Evolutionary conservation across 148 eudicot species (phyloP).

Genomic region (Camellia japonica): DNA sequence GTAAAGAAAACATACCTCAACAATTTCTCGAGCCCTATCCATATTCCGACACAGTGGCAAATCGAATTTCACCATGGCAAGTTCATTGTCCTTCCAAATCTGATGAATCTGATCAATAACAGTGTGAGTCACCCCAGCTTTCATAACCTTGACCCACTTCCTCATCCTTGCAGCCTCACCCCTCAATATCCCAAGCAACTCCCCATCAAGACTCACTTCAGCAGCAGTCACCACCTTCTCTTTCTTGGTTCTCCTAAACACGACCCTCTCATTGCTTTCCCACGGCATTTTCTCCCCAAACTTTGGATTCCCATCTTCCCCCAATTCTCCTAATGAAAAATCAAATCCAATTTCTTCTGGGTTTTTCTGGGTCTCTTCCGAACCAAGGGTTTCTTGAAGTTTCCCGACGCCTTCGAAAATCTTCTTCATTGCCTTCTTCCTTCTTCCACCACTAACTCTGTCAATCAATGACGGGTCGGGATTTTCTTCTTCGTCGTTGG

Average conservation of each 20-base stretch:
- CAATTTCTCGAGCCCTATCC: slow-evolving; percentile 89
- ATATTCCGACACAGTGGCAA: slow-evolving; percentile 78
- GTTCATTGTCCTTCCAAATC: slow-evolving; percentile 72
- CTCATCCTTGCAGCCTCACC: slow-evolving; percentile 59
- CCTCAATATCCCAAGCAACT: slow-evolving; percentile 69
- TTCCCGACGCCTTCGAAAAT: slow-evolving; percentile 47
- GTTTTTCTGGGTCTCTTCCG: slow-evolving; percentile 29
- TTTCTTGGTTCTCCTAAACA: slow-evolving; percentile 52
- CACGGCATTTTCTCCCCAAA: slow-evolving; percentile 63
- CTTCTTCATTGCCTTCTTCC: slow-evolving; percentile 56
- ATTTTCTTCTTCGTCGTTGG: slow-evolving; percentile 20
- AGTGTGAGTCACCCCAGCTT: slow-evolving; percentile 73
- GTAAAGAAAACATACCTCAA: slow-evolving; percentile 55
- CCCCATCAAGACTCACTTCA: slow-evolving; percentile 65
- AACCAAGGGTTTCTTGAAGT: slow-evolving; percentile 36
- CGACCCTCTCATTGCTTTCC: slow-evolving; percentile 52
- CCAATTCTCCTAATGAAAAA: slow-evolving; percentile 29
- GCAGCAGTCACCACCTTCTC: slow-evolving; percentile 62
- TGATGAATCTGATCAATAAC: slow-evolving; percentile 66
- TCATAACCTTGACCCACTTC: slow-evolving; percentile 84
- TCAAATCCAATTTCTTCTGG: slow-evolving; percentile 40
- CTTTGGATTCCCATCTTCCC: slow-evolving; percentile 19
- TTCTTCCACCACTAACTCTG: slow-evolving; percentile 65
- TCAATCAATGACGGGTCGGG: slow-evolving; percentile 38
- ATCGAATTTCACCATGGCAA: slow-evolving; percentile 75